Percentiles rank a stretch among this genome's conserved stretches.
Evolutionary conservation across 2,329 filamentous ascomycete species (phyloP).

Genomic region (Calonectria crousiana): DNA sequence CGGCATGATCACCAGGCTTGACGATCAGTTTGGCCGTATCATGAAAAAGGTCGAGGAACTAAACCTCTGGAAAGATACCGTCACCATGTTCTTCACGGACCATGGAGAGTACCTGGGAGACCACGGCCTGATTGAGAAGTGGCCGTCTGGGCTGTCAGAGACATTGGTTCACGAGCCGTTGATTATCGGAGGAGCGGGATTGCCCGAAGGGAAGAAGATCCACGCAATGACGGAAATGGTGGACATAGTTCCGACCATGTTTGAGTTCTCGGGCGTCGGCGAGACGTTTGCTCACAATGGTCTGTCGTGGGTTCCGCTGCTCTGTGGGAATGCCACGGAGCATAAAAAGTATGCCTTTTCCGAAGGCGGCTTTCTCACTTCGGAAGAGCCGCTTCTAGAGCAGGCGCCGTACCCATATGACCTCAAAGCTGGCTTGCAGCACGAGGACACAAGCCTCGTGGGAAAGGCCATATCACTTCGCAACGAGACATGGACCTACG

Average conservation of each 20-base stretch:
- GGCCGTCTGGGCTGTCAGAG: constrained; percentile 58
- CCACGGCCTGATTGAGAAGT: constrained; percentile 62
- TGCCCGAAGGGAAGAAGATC: constrained; percentile 50
- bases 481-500: constrained; percentile 53
- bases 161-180: constrained; percentile 57
- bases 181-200: constrained; percentile 55
- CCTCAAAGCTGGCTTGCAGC: constrained; percentile 58
- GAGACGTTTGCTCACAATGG: constrained; percentile 57
- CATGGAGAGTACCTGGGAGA: constrained; percentile 62
- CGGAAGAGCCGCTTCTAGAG: constrained; percentile 60
- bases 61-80: constrained; percentile 52
- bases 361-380: constrained; percentile 58
- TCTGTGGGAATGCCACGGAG: constrained; percentile 36
- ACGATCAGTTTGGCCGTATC: constrained; percentile 59
- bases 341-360: constrained; percentile 57
- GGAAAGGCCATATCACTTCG: constrained; percentile 57
- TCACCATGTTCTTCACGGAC: constrained; percentile 59
- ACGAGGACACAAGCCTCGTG: constrained; percentile 56
- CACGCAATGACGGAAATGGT: constrained; percentile 58
- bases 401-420: constrained; percentile 59
- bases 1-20: constrained; percentile 60
- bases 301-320: constrained; percentile 47
- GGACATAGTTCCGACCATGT: constrained; percentile 57
- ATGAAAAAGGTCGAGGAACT: constrained; percentile 49
- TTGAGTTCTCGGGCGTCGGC: constrained; percentile 52